These are phyloP conservation scores for Cutaneotrichosporon mucoides DNA, from an alignment of 1,284 basidiomycete species.

Conservation along the genomic window DNA sequence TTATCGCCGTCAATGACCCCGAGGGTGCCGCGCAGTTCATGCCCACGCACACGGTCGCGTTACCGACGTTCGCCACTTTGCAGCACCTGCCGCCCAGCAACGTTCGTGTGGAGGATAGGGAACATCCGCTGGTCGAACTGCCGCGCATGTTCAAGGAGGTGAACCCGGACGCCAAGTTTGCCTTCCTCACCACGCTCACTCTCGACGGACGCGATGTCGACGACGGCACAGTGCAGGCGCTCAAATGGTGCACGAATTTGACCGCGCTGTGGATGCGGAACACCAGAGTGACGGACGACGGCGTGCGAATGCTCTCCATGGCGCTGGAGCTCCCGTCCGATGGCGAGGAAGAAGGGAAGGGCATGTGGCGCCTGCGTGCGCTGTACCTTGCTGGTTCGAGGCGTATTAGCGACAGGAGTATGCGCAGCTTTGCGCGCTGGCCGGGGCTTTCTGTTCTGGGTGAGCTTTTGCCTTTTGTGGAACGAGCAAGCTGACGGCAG, in stretches of 20 bases:
- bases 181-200: constrained; percentile 36
- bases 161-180: neutral
- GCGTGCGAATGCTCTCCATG: constrained; percentile 28
- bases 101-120: constrained; percentile 6
- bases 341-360: constrained; percentile 11
- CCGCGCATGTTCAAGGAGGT: constrained; percentile 25
- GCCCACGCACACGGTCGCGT: constrained; percentile 21
- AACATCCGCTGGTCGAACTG: constrained; percentile 31
- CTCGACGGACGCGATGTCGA: constrained; percentile 27
- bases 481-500: constrained; percentile 21
- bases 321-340: constrained; percentile 15
- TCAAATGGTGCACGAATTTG: constrained; percentile 35
- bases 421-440: constrained; percentile 33
- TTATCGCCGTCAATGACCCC: constrained; percentile 25
- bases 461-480: too few relatives aligned
- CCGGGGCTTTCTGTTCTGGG: constrained; percentile 38
- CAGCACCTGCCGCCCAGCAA: constrained; percentile 21
- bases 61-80: constrained; percentile 21
- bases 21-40: constrained; percentile 5
- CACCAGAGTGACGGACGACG: constrained; percentile 31
- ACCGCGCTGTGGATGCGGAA: constrained; percentile 34
- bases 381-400: constrained; percentile 26
- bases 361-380: constrained; percentile 30
- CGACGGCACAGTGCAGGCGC: constrained; percentile 24
- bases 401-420: constrained; percentile 27